These are phyloP conservation scores for Salix dunnii DNA, from an alignment of 345 rosid species.

Conservation along the genomic window DNA sequence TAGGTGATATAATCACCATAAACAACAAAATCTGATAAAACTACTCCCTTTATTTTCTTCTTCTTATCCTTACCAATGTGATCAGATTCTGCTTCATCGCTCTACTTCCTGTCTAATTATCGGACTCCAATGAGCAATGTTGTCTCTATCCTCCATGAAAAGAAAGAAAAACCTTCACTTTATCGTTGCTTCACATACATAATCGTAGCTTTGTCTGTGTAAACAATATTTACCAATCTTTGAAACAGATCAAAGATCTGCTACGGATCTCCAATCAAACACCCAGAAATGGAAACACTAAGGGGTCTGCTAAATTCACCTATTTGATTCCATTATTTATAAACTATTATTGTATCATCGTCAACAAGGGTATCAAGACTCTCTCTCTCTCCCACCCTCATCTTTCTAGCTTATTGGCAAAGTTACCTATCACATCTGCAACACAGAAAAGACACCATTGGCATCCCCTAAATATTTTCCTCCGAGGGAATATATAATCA, in stretches of 20 bases:
- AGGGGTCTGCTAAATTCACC: background rate
- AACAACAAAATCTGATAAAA: conserved; percentile 2
- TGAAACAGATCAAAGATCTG: conserved; percentile 16
- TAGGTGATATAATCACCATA: conserved; percentile 21
- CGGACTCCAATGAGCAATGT: background rate
- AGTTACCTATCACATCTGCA: conserved; percentile 4
- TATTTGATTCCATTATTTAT: background rate
- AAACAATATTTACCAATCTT: background rate
- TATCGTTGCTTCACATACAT: background rate
- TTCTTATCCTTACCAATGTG: background rate
- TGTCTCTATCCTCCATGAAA: background rate
- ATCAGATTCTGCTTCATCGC: background rate
- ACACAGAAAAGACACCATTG: background rate
- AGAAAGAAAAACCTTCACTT: background rate
- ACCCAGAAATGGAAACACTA: background rate
- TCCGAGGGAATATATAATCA: conserved; percentile 26
- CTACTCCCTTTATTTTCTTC: background rate
- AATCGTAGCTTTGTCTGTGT: background rate
- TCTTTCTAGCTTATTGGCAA: background rate
- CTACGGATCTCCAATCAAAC: conserved; percentile 17
- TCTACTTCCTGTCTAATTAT: background rate
- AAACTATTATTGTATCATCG: background rate
- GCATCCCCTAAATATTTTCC: background rate
- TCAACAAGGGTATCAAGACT: background rate
- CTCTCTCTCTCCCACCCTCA: background rate